These are phyloP conservation scores for Echeveria elegans DNA, from an alignment of 164 flowering plant genomes.

Conservation along the genomic window DNA sequence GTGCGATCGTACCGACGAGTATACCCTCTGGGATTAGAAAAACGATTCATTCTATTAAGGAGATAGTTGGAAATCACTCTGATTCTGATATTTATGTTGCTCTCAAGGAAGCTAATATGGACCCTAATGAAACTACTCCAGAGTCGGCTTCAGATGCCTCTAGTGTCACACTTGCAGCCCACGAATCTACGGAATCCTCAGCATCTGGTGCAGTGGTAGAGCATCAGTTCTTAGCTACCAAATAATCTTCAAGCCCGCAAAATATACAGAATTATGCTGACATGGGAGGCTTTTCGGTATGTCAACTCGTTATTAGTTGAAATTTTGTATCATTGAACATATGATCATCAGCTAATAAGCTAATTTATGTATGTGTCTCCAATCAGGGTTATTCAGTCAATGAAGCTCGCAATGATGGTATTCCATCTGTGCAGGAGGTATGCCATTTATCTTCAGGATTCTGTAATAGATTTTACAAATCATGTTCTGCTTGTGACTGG, in stretches of 20 bases:
- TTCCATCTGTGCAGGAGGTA: conserved; percentile 79
- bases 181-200: conserved; percentile 48
- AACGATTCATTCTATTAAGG: conserved; percentile 67
- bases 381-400: conserved; percentile 63
- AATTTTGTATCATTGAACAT: conserved; percentile 40
- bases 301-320: not conserved
- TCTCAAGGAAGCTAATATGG: conserved; percentile 77
- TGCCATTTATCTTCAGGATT: not conserved
- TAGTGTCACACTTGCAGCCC: conserved; percentile 34
- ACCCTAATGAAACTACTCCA: conserved; percentile 63
- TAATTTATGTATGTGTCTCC: conserved; percentile 4
- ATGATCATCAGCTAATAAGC: conserved; percentile 15
- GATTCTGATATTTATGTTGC: conserved; percentile 65
- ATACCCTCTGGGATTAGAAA: conserved; percentile 37
- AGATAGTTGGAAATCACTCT: conserved; percentile 73
- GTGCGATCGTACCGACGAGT: conserved; percentile 22
- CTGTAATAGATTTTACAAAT: not conserved
- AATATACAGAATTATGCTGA: not conserved
- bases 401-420: conserved; percentile 49
- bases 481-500: not conserved
- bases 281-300: not conserved
- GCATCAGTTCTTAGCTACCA: conserved; percentile 36
- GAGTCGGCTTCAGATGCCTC: conserved; percentile 27
- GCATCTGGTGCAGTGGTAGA: conserved; percentile 40
- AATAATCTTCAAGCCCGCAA: conserved; percentile 40